These are phyloP conservation scores for Aspergillus quadricinctus DNA, from an alignment of 2,329 filamentous ascomycete species.

Conservation along the genomic window DNA sequence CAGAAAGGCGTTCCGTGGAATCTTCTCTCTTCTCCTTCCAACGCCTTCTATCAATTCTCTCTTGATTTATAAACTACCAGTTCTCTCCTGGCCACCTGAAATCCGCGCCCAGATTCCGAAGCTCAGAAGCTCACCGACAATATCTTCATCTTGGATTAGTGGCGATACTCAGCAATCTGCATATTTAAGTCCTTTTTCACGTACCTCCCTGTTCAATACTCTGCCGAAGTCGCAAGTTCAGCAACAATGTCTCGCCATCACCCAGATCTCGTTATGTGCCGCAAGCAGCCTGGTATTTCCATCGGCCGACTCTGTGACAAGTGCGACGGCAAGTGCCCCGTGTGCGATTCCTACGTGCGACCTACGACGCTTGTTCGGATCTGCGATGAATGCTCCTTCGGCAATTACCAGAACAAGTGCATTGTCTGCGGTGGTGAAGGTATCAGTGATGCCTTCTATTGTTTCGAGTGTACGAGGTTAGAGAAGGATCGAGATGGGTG, in stretches of 20 bases:
- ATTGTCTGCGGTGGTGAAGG: constrained; percentile 98
- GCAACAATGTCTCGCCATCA: constrained; percentile 83
- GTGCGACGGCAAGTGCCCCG: constrained; percentile 98
- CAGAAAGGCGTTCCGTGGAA: constrained; percentile 3
- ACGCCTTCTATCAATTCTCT: constrained; percentile 6
- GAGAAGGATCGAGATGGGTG: constrained; percentile 98
- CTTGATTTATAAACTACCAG: background rate
- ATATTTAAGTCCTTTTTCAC: background rate
- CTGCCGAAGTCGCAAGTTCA: background rate
- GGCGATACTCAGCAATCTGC: background rate
- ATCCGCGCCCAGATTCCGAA: background rate
- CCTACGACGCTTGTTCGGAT: constrained; percentile 96
- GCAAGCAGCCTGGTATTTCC: constrained; percentile 94
- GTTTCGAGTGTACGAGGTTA: constrained; percentile 94
- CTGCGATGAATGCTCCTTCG: constrained; percentile 98
- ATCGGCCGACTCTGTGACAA: constrained; percentile 99
- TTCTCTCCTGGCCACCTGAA: background rate
- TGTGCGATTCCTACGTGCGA: constrained; percentile 98
- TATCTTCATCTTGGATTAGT: background rate
- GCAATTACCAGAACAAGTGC: constrained; percentile 99
- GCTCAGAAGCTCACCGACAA: background rate
- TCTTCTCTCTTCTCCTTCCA: constrained; percentile 33
- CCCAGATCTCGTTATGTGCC: constrained; percentile 98
- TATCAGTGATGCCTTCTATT: constrained; percentile 98
- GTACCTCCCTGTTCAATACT: background rate